These are phyloP conservation scores for Fusarium buxicola DNA, from an alignment of 2,329 filamentous ascomycete genomes.

Conservation along the genomic window DNA sequence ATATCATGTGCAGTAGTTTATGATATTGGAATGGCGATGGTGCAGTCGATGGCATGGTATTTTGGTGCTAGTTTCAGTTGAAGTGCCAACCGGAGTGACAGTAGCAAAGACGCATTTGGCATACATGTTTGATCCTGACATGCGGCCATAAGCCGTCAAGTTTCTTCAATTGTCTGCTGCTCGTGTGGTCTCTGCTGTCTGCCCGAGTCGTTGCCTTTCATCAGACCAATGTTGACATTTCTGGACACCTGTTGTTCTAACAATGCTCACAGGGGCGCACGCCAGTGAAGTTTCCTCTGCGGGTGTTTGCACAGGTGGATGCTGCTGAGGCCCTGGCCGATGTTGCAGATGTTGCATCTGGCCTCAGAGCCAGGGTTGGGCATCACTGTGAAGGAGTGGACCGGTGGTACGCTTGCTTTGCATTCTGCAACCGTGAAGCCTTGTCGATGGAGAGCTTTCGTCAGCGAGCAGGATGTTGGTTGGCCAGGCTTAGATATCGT, in stretches of 20 bases:
- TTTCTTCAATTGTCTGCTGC: not conserved
- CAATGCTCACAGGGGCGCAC: not conserved
- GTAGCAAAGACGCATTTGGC: not conserved
- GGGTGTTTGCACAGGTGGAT: not conserved
- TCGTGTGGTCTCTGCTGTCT: not conserved
- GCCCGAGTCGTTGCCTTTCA: not conserved
- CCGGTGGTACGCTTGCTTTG: not conserved
- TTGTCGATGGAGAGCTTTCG: not conserved
- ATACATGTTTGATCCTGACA: not conserved
- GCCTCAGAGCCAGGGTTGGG: slow-evolving; percentile 21
- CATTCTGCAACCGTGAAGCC: not conserved
- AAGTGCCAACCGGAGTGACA: slow-evolving; percentile 3
- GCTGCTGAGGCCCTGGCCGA: not conserved
- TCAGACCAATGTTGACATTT: not conserved
- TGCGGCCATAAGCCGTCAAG: not conserved
- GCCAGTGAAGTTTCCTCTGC: slow-evolving; percentile 5
- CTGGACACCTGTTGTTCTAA: not conserved
- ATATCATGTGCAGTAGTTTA: slow-evolving; percentile 47
- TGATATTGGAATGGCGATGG: slow-evolving; percentile 4
- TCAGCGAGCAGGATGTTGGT: not conserved
- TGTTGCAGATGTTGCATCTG: slow-evolving; percentile 8
- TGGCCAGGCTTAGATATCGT: not conserved
- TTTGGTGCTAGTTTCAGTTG: slow-evolving; percentile 12
- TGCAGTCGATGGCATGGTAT: slow-evolving; percentile 11
- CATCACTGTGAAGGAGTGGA: slow-evolving; percentile 11